Base-by-base conservation (phyloP, 345 rosid species). In the Melaleuca quinquenervia region DNA sequence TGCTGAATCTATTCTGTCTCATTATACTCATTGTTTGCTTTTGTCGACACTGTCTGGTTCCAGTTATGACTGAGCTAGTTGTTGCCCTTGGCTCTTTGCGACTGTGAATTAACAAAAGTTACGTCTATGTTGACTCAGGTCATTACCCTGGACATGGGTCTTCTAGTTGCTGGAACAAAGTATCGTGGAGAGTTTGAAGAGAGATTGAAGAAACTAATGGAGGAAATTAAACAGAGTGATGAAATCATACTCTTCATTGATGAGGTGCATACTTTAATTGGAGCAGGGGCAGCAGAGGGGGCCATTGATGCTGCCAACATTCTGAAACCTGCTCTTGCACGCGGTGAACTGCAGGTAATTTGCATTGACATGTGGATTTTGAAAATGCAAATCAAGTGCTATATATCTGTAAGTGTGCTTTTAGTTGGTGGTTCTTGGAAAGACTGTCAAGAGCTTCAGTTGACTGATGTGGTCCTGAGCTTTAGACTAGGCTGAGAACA, bases 231-330 rank as follows among this genome's bases (percentile, higher is more conserved):
- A 85, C 99, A 98, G 88, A 98, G 97, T 90, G 98, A 95, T 87
- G 99, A 98, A 82, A 98, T 98, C 13, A 98, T 98, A 87, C 94
- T 98, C 53, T 98, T 98, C 88, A 98, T 98, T 85, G 99, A 98
- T 92, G 99, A 98, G 91, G 99, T 98, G 85, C 99, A 98, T 91
- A 98, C 99, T 27, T 86, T 98, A 84, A 96, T 98, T 78, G 99
- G 99, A 84, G 99, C 99, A 41, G 99, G 99, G 88, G 99, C 99
- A 20, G 99, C 98, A 16, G 99, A 98, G 92, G 99, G 99, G 48
- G 99, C 99, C 1, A 98, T 98, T 51, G 99, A 98, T 92, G 99
- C 99, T 88, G 99, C 99, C 83, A 96, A 96, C 91, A 98, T 98
- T 87, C 91, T 98, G 91, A 98, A 98, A 89, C 99, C 99, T 32